These are phyloP conservation scores for Solanum lycopersicoides DNA, from an alignment of 257 asterid genomes.

Conservation along the genomic window DNA sequence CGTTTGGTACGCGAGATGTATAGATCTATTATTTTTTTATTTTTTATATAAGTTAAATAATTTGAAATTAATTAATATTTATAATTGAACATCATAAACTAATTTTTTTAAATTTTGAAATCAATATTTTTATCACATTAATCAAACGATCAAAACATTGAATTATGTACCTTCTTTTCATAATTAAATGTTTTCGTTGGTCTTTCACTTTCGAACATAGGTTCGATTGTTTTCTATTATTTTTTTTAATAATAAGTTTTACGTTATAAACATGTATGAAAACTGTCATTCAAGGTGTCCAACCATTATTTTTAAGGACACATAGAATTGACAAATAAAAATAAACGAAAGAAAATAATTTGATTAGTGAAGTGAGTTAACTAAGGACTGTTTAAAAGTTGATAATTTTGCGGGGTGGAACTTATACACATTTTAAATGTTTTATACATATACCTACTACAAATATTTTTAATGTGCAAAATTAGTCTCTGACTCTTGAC, in stretches of 20 bases:
- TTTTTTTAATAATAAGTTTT: background rate
- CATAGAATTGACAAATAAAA: background rate
- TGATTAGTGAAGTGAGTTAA: background rate
- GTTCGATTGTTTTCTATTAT: no score
- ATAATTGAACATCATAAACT: background rate
- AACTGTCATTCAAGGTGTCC: background rate
- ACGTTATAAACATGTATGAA: background rate
- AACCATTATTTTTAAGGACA: background rate
- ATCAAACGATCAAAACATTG: background rate
- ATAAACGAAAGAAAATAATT: background rate
- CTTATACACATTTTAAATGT: background rate
- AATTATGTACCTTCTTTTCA: background rate
- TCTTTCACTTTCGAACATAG: background rate
- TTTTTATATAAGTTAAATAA: no score
- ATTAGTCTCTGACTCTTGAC: background rate
- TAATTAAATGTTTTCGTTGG: background rate
- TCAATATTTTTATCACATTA: background rate
- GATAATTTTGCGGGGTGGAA: background rate
- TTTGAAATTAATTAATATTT: background rate
- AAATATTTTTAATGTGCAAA: background rate
- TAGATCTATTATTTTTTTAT: background rate
- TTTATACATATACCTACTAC: background rate
- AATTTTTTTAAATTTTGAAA: background rate
- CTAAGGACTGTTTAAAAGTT: background rate
- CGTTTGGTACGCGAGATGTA: background rate